phyloP scores from a whole-genome alignment of 768 basidiomycete species.

The Mycena floridula region DNA sequence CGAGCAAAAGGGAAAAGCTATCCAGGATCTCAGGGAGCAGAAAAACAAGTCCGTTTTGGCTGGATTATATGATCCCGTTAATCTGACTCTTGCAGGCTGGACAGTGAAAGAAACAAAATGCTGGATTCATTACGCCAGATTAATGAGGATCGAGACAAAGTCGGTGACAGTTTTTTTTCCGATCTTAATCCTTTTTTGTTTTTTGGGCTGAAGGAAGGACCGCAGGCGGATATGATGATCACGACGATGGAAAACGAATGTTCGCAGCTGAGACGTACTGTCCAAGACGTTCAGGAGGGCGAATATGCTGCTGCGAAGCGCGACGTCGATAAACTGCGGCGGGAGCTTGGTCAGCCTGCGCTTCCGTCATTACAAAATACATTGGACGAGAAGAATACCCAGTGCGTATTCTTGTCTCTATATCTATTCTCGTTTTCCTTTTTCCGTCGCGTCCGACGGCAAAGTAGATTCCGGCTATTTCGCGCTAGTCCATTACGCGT shows the following conservation, averaged over 20 bases:
- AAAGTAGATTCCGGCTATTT: constrained; percentile 1
- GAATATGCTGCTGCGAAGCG: constrained; percentile 70
- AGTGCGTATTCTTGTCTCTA: constrained; percentile 30
- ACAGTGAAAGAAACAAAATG: constrained; percentile 1
- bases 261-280: background rate
- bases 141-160: constrained; percentile 82
- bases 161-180: too few species aligned
- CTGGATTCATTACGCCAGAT: constrained; percentile 23
- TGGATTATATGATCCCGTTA: background rate
- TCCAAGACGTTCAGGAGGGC: constrained; percentile 33
- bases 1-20: constrained; percentile 70
- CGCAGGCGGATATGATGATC: background rate
- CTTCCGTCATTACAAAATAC: constrained; percentile 67
- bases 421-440: constrained; percentile 1
- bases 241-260: background rate
- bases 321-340: constrained; percentile 71
- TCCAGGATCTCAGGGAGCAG: constrained; percentile 80
- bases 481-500: background rate
- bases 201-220: too few species aligned
- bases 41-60: constrained; percentile 62
- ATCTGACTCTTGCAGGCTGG: background rate
- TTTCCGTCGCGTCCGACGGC: too few species aligned
- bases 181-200: too few species aligned
- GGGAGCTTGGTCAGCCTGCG: constrained; percentile 71
- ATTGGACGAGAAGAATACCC: constrained; percentile 62